Evolutionary conservation across 2,329 filamentous ascomycete species (phyloP), one percentile per base, ranked within the genome.

Genomic region (Claviceps quebecensis): DNA sequence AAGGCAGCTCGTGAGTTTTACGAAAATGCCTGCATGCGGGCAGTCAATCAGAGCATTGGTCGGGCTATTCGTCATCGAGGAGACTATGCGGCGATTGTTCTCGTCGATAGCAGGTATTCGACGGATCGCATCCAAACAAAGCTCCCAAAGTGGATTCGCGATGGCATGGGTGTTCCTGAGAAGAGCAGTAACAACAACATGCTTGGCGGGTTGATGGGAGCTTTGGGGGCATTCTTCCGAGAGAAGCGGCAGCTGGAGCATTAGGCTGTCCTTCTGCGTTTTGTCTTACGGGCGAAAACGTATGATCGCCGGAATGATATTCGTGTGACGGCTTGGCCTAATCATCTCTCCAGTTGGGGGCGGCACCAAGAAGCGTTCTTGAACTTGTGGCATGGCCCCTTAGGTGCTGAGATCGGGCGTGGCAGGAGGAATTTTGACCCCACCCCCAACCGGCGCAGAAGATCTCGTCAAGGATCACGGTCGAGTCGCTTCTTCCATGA

Each of bases 11-110:
- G 84, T 49, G 86, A 91, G 54, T 95, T 87, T 62, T 95, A 94
- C 63, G 89, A 96, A 65, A 97, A 97, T 63, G 81, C 87, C 0
- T 96, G 90, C 65, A 96, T 98, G 90, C 77, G 93, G 40, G 88
- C 90, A 4, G 93, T 98, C 4, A 98, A 98, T 65, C 93, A 98
- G 71, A 93, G 87, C 62, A 90, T 98, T 58, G 93, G 93, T 1
- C 75, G 93, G 53, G 93, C 89, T 1, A 96, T 98, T 59, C 75
- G 93, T 46, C 93, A 98, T 64, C 78, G 77, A 51, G 80, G 78
- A 23, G 93, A 98, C 67, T 97, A 95, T 67, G 93, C 93, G 4
- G 83, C 86, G 16, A 96, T 98, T 56, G 69, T 96, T 52, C 76
- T 98, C 62, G 72, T 93, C 37, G 93, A 98, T 67, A 74, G 77